Evolutionary conservation across 1,284 basidiomycete species (phyloP).

Genomic region (Hemileia vastatrix): DNA sequence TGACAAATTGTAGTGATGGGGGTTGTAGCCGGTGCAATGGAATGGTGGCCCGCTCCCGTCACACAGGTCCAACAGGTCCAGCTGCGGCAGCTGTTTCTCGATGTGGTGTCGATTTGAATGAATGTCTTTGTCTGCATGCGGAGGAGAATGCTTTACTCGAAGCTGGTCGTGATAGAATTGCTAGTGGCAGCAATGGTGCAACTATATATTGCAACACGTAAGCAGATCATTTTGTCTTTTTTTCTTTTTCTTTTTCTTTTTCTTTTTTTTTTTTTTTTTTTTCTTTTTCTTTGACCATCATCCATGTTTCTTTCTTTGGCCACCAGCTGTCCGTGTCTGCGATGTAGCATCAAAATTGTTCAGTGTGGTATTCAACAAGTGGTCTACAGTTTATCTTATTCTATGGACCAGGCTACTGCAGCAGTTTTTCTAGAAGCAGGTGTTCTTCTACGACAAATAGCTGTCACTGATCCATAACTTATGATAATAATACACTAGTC

Average conservation of each 20-base stretch:
- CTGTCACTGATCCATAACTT: too few species aligned
- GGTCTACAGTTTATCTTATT: slow-evolving; percentile 90
- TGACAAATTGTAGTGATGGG: slow-evolving; percentile 49
- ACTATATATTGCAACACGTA: slow-evolving; percentile 78
- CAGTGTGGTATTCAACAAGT: slow-evolving; percentile 87
- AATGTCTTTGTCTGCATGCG: slow-evolving; percentile 91
- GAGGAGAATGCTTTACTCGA: slow-evolving; percentile 97
- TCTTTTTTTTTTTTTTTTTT: slow-evolving; percentile 8
- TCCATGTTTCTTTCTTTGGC: background rate
- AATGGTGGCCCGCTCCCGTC: background rate
- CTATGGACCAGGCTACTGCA: slow-evolving; percentile 59
- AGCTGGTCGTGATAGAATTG: slow-evolving; percentile 74
- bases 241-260: slow-evolving; percentile 32
- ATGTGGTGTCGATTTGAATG: slow-evolving; percentile 55
- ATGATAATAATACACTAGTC: too few species aligned
- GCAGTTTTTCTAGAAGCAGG: slow-evolving; percentile 45
- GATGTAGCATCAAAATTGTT: slow-evolving; percentile 93
- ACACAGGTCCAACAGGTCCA: slow-evolving; percentile 14
- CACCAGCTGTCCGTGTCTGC: slow-evolving; percentile 83
- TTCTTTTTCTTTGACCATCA: slow-evolving; percentile 11
- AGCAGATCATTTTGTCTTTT: slow-evolving; percentile 28
- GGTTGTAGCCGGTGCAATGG: slow-evolving; percentile 41
- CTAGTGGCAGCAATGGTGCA: slow-evolving; percentile 53
- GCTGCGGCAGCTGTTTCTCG: slow-evolving; percentile 31
- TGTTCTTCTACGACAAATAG: slow-evolving; percentile 42